These are phyloP conservation scores for Mortierella sp. DNA, from an alignment of 371 early-diverging fungal genomes.

Conservation along the genomic window DNA sequence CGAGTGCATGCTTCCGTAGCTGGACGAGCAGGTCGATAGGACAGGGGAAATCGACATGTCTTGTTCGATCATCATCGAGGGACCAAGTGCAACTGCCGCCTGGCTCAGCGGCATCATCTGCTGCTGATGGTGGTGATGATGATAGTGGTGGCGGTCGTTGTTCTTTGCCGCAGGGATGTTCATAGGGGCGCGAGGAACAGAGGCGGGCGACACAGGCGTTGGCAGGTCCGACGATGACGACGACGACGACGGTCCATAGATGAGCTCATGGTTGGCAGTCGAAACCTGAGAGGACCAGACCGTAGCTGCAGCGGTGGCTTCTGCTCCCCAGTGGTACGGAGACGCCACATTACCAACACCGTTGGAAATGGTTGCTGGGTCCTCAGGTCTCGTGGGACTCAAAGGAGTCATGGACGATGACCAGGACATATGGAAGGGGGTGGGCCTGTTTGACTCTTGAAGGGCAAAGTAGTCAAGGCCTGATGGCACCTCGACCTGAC, in stretches of 20 bases:
- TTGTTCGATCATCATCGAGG: slow-evolving; percentile 10
- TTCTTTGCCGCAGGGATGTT: not conserved
- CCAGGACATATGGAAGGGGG: not conserved
- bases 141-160: not conserved
- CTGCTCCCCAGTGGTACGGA: slow-evolving; percentile 1
- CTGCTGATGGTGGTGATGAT: not conserved
- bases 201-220: not conserved
- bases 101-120: not conserved
- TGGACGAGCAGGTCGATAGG: slow-evolving; percentile 56
- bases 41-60: slow-evolving; percentile 59
- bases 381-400: not conserved
- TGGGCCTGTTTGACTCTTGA: not conserved
- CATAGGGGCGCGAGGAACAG: not conserved
- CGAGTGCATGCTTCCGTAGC: slow-evolving; percentile 38
- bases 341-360: not conserved
- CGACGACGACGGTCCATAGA: too few species aligned
- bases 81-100: not conserved
- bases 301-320: not conserved
- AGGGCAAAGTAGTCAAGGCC: not conserved
- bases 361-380: not conserved
- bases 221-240: not conserved
- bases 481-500: not conserved
- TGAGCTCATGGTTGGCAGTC: not conserved
- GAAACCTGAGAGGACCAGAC: too few species aligned
- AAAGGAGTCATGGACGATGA: not conserved